These are phyloP conservation scores for Actinomucor elegans DNA, from an alignment of 371 early-diverging fungal genomes.

Conservation along the genomic window DNA sequence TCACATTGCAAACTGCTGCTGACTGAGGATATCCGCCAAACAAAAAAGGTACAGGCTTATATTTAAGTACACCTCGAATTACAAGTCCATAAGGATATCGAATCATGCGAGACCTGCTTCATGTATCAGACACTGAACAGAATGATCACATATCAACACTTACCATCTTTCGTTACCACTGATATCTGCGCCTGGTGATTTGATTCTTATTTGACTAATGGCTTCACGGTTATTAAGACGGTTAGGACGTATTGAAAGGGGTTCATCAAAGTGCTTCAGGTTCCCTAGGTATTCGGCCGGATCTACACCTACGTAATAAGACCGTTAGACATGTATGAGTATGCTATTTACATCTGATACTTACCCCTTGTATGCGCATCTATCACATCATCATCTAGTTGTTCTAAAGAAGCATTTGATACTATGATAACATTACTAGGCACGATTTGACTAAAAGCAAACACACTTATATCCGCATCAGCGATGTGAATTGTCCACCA, in stretches of 20 bases:
- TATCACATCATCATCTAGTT: neutral
- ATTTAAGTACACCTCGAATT: conserved; percentile 63
- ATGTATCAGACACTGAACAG: too few species aligned
- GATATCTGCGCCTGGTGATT: conserved; percentile 62
- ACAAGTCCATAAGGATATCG: conserved; percentile 65
- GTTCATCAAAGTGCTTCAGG: conserved; percentile 60
- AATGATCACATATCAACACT: too few species aligned
- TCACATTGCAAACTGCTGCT: conserved; percentile 43
- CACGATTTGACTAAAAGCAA: conserved; percentile 59
- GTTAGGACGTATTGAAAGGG: conserved; percentile 44
- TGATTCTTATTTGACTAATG: conserved; percentile 60
- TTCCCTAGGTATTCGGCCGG: conserved; percentile 64
- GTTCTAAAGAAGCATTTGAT: too few species aligned
- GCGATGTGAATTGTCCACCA: conserved; percentile 59
- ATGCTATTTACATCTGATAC: neutral
- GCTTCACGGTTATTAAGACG: conserved; percentile 22
- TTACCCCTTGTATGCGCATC: neutral
- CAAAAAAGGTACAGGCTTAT: conserved; percentile 40
- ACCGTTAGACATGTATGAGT: too few species aligned
- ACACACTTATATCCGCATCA: conserved; percentile 62
- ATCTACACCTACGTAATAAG: conserved; percentile 38
- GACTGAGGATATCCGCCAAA: conserved; percentile 29
- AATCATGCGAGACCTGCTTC: conserved; percentile 57
- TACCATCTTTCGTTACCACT: conserved; percentile 52
- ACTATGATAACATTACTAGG: conserved; percentile 17